Evolutionary conservation across 371 early-diverging fungal genomes (phyloP).

Genomic region (Basidiobolus meristosporus): DNA sequence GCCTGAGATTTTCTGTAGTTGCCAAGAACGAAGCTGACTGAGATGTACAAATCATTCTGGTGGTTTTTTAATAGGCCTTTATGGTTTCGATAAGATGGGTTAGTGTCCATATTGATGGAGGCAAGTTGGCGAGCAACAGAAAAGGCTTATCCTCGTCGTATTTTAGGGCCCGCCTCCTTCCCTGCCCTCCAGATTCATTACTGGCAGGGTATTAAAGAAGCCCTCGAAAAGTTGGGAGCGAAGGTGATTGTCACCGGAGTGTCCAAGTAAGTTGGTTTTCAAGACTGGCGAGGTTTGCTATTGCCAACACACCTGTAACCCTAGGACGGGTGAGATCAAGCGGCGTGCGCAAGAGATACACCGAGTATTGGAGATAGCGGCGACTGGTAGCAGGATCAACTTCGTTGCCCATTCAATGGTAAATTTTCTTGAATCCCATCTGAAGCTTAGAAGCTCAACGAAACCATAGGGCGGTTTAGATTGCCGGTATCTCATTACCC

Average conservation of each 20-base stretch:
- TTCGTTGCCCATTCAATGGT: conserved; percentile 22
- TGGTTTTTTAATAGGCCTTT: conserved; percentile 26
- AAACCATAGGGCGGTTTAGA: conserved; percentile 89
- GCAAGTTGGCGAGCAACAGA: no score
- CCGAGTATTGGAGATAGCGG: background rate
- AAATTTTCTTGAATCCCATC: no score
- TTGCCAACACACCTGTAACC: no score
- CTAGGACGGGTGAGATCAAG: conserved; percentile 58
- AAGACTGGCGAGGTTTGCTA: conserved; percentile 6
- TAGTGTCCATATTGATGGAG: no score
- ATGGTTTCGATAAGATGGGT: conserved; percentile 64
- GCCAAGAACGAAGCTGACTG: no score
- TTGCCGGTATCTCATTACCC: conserved; percentile 62
- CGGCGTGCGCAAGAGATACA: conserved; percentile 60
- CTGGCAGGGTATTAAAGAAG: conserved; percentile 73
- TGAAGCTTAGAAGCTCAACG: no score
- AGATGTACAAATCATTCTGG: no score
- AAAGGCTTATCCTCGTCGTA: background rate
- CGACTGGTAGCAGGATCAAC: conserved; percentile 1
- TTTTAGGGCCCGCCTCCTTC: conserved; percentile 37
- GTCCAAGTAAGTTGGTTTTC: conserved; percentile 12
- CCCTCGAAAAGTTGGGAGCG: conserved; percentile 58
- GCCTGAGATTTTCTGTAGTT: background rate
- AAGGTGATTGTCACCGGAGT: conserved; percentile 69
- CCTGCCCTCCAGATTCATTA: conserved; percentile 73